Conservation (phyloP, 331 rosid genomes). For the Acacia concinna region DNA sequence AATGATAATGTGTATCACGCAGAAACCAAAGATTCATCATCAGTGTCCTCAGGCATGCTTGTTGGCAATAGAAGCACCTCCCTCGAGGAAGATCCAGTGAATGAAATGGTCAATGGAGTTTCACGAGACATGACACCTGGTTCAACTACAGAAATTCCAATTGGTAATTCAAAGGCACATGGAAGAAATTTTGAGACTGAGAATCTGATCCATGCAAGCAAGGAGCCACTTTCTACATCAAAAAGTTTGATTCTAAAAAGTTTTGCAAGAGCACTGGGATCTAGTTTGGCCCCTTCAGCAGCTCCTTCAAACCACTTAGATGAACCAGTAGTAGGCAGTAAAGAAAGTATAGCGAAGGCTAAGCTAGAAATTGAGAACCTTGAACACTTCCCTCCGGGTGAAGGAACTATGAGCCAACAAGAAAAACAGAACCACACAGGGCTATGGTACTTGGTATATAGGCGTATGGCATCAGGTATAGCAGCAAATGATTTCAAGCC, state of each 20-base stretch:
- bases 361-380: slow-evolving; percentile 22
- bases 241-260: slow-evolving; percentile 39
- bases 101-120: slow-evolving; percentile 37
- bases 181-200: slow-evolving; percentile 31
- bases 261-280: slow-evolving; percentile 39
- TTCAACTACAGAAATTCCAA: slow-evolving; percentile 32
- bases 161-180: slow-evolving; percentile 26
- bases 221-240: slow-evolving; percentile 32
- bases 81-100: slow-evolving; percentile 39
- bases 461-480: slow-evolving; percentile 74
- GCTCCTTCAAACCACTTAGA: slow-evolving; percentile 27
- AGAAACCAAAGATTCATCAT: slow-evolving; percentile 37
- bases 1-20: slow-evolving; percentile 17
- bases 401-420: slow-evolving; percentile 32
- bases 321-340: slow-evolving; percentile 31
- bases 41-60: slow-evolving; percentile 30
- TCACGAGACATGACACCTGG: slow-evolving; percentile 30
- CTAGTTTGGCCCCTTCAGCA: slow-evolving; percentile 42
- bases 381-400: slow-evolving; percentile 23
- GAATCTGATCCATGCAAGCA: slow-evolving; percentile 21
- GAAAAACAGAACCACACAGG: slow-evolving; percentile 52
- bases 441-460: slow-evolving; percentile 76
- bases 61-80: slow-evolving; percentile 34
- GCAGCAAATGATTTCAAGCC: slow-evolving; percentile 44
- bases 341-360: slow-evolving; percentile 32